Percentiles rank a stretch among this genome's conserved stretches.
Conservation (phyloP, 1,139 yeast genomes). For the Debaryomyces coudertii region DNA sequence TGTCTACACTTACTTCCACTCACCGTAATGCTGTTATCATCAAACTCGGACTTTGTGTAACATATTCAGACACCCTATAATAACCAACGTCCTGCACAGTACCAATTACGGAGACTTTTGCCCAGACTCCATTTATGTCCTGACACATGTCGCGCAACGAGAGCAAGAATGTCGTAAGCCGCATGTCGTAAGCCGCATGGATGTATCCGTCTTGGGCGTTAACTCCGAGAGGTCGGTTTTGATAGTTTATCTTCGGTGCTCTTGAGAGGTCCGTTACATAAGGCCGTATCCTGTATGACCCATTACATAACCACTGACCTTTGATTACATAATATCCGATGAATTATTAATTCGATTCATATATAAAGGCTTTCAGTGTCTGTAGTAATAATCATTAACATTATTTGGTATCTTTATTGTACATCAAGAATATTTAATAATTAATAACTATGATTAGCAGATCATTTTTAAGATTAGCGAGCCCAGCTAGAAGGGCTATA, state of each 20-base stretch:
- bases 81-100: background rate
- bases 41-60: background rate
- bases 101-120: background rate
- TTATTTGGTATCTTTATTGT: background rate
- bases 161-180: no score
- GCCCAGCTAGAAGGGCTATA: constrained; percentile 16
- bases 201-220: background rate
- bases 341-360: constrained; percentile 1
- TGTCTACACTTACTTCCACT: background rate
- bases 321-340: background rate
- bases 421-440: background rate
- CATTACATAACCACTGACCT: background rate
- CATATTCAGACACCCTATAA: background rate
- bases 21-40: constrained; percentile 1
- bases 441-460: constrained; percentile 28
- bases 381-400: no score
- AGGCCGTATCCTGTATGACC: background rate
- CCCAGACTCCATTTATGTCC: background rate
- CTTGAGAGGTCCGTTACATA: background rate
- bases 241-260: background rate
- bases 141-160: background rate
- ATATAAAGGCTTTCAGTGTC: constrained; percentile 3
- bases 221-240: background rate
- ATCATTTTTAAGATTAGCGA: constrained; percentile 23
- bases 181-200: no score